A percentile compares a stretch with the other conserved stretches of the same genome.
Evolutionary conservation across 768 basidiomycete genomes (phyloP).

Genomic region (Kwoniella dejecticola): DNA sequence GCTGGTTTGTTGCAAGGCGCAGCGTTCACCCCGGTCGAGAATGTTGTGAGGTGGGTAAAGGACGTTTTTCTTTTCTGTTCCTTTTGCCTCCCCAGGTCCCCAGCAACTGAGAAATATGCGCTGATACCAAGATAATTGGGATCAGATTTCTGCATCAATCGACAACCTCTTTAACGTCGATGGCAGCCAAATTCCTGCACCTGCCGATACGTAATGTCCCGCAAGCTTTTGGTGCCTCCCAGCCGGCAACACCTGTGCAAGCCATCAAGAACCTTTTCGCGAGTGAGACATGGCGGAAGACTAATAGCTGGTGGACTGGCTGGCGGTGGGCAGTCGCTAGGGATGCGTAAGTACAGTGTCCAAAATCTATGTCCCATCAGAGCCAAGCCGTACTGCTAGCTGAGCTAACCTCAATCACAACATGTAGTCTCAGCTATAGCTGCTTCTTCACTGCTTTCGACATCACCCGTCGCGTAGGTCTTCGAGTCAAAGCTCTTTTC

Average conservation of each 20-base stretch:
- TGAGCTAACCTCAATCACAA: background rate
- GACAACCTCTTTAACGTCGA: conserved; percentile 31
- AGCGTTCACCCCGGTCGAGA: conserved; percentile 53
- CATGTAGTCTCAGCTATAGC: conserved; percentile 41
- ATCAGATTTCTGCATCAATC: conserved; percentile 39
- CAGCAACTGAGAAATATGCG: too few relatives aligned
- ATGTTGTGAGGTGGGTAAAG: conserved; percentile 46
- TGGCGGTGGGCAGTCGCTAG: conserved; percentile 49
- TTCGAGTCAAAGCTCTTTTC: conserved; percentile 49
- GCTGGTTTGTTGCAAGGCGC: conserved; percentile 50
- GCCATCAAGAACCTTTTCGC: conserved; percentile 39
- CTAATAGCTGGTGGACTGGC: conserved; percentile 50
- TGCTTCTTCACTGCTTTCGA: conserved; percentile 54
- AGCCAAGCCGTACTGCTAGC: too few relatives aligned
- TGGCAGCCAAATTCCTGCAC: conserved; percentile 24
- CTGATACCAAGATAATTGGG: too few relatives aligned
- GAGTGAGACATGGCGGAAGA: conserved; percentile 40
- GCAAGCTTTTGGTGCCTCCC: conserved; percentile 6
- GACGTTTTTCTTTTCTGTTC: background rate
- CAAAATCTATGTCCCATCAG: too few relatives aligned
- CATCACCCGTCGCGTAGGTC: conserved; percentile 42
- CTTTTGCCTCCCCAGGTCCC: too few relatives aligned
- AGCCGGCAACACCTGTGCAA: conserved; percentile 32
- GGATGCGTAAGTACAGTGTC: conserved; percentile 49
- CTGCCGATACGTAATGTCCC: conserved; percentile 26